A percentile compares a stretch with the other conserved stretches of the same genome.
These are phyloP conservation scores for Talaromyces amestolkiae DNA, from an alignment of 2,329 filamentous ascomycete genomes.

Conservation along the genomic window DNA sequence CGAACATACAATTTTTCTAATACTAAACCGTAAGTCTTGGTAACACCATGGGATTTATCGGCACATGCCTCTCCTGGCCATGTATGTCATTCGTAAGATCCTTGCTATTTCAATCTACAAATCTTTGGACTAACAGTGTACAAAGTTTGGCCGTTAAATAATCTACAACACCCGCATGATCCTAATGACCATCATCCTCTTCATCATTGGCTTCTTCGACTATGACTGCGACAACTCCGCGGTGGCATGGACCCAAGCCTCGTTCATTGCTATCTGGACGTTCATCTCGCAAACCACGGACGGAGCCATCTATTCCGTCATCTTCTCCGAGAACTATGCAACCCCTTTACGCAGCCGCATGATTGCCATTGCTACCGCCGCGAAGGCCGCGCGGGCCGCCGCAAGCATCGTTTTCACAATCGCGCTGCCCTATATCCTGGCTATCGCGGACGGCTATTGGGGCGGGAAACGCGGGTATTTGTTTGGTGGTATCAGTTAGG, in stretches of 20 bases:
- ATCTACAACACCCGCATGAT: conserved; percentile 43
- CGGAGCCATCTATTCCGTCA: conserved; percentile 31
- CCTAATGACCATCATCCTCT: conserved; percentile 43
- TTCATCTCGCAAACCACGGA: conserved; percentile 41
- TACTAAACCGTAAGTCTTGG: conserved; percentile 27
- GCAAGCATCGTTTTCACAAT: conserved; percentile 19
- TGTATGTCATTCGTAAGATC: conserved; percentile 41
- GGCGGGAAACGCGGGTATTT: conserved; percentile 32
- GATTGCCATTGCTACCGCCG: conserved; percentile 17
- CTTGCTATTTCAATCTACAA: conserved; percentile 28
- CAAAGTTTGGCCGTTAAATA: conserved; percentile 40
- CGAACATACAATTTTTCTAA: conserved; percentile 35
- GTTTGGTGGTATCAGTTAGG: conserved; percentile 27
- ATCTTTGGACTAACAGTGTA: neutral
- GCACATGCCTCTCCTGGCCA: conserved; percentile 41
- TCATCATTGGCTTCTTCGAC: conserved; percentile 40
- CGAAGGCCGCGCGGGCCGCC: conserved; percentile 15
- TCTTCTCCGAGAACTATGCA: conserved; percentile 19
- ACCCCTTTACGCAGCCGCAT: conserved; percentile 17
- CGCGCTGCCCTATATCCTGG: conserved; percentile 18
- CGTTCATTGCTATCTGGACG: conserved; percentile 36
- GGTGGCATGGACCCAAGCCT: conserved; percentile 35
- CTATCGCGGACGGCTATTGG: conserved; percentile 29
- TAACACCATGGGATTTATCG: conserved; percentile 39
- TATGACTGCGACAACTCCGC: conserved; percentile 33